Evolutionary conservation across 139 green algal genomes (phyloP), one percentile per base, ranked within the genome.

Genomic region (Chlorella sorokiniana): DNA sequence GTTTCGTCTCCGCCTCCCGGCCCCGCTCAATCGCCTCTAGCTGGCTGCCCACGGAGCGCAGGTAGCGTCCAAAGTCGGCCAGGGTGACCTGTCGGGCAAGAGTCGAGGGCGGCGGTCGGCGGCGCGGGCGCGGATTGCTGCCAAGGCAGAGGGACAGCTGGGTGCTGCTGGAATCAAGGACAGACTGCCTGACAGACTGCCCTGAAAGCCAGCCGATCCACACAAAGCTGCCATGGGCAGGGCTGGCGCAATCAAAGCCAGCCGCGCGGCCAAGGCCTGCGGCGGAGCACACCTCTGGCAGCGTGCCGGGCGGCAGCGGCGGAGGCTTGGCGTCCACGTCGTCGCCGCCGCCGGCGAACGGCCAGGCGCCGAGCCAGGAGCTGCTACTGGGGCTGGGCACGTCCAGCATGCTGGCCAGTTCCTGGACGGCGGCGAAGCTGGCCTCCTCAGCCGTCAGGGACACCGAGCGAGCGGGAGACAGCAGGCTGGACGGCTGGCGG

Each of bases 31-130:
- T 83, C 1, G 31, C 35, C 64, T 86, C 76, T 35, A 77, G 84
- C 35, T 63, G 77, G 37, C 78, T 59, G 14, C 64, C 83, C n/a
- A 84, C 54, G 6, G 41, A 73, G 4, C 65, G 59, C 71, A 87
- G 74, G 77, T 90, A 90, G 22, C 61, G 59, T 22, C 52, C 33
- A 31, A 90, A 90, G 64, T 90, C 83, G 1, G 29, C 25, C 31
- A 84, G 31, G 40, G 69, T 75, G 37, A 82, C 77, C 77, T 83
- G 77, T 37, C 18, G 31, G 16, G 29, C 0, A 29, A 42, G 42
- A 25, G 42, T 25, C 16, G 16, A 16, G 48, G 14, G 16, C 48
- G 16, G 48, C 11, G 16, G 48, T 56, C 48, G 48, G 14, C 11
- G 48, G 48, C 48, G n/a, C n/a, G n/a, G n/a, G n/a, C n/a, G n/a